Base-by-base conservation (phyloP, 2,329 filamentous ascomycete genomes). In the Neoscytalidium dimidiatum region DNA sequence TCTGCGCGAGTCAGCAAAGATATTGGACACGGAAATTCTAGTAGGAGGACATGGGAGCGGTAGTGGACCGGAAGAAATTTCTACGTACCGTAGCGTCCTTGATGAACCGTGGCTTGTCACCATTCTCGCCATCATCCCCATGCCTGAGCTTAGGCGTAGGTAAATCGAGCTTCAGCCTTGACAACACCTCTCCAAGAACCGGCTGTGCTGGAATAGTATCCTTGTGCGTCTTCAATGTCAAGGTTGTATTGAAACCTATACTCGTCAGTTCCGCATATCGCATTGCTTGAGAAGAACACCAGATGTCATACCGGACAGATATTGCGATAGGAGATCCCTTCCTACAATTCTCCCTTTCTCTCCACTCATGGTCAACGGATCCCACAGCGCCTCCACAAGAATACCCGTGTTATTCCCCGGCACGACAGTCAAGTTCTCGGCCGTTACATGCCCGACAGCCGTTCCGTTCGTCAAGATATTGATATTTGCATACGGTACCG, bases 401-500 rank as follows among this genome's bases (percentile, higher is more conserved):
- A 96, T 74, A 68, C 90, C 85, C 1, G 86, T 85, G 73, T 97
- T 97, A 65, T 87, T 83, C 1, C 94, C 94, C 1, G 86, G 84
- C 0, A 76, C 79, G 43, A 98, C 78, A 6, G 82, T 78, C 21
- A 94, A 72, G 71, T 94, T 81, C 64, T 83, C 81, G 2, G 88
- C 86, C 0, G 85, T 90, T 13, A 91, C 89, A 74, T 94, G 90
- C 33, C 91, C 95, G 35, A 99, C 81, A 7, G 90, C 75, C 0
- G 89, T 89, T 11, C 84, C 87, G 71, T 96, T 94, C 71, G 87
- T 88, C 31, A 91, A 75, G 46, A 98, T 79, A 67, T 93, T 87
- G 48, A 96, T 84, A 73, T 90, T 93, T 68, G 92, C 79, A 67
- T 88, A 94, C 1, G 94, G 94, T n/a, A 98, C 83, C 2, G 82